A percentile compares a stretch with the other conserved stretches of the same genome.
Conservation (phyloP, 2,329 filamentous ascomycete species). For the Monosporascus sp. region DNA sequence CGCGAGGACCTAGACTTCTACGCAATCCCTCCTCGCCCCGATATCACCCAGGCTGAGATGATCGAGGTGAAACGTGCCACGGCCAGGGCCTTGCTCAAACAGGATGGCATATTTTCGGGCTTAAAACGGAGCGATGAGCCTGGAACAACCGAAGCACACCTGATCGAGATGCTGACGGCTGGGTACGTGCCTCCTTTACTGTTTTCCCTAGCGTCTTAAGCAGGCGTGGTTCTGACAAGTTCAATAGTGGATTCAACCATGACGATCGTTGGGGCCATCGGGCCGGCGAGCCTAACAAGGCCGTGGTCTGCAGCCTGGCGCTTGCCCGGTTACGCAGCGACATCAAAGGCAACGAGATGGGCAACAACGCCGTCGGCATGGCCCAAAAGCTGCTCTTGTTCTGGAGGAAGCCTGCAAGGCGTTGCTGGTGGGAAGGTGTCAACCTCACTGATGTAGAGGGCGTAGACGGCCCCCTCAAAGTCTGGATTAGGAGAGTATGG, state of each 20-base stretch:
- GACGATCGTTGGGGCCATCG: constrained; percentile 95
- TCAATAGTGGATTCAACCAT: constrained; percentile 82
- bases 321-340: constrained; percentile 90
- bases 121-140: constrained; percentile 92
- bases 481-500: constrained; percentile 98
- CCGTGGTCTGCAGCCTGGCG: constrained; percentile 94
- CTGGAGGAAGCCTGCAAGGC: constrained; percentile 92
- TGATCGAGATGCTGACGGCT: constrained; percentile 98
- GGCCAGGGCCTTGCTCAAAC: constrained; percentile 76
- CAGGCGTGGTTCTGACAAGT: constrained; percentile 9
- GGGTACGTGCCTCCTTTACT: constrained; percentile 57
- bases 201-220: not conserved
- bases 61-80: constrained; percentile 92
- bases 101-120: constrained; percentile 94
- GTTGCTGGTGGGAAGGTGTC: constrained; percentile 99
- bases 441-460: constrained; percentile 87
- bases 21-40: constrained; percentile 78
- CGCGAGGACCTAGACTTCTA: constrained; percentile 98
- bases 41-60: constrained; percentile 87
- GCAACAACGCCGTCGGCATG: constrained; percentile 86
- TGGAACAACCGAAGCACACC: constrained; percentile 93
- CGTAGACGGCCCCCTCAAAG: constrained; percentile 86
- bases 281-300: constrained; percentile 96
- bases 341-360: constrained; percentile 71
- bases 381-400: constrained; percentile 96